A percentile compares a stretch with the other conserved stretches of the same genome.
Evolutionary conservation across 148 eudicot genomes (phyloP).

Genomic region (Camellia japonica): DNA sequence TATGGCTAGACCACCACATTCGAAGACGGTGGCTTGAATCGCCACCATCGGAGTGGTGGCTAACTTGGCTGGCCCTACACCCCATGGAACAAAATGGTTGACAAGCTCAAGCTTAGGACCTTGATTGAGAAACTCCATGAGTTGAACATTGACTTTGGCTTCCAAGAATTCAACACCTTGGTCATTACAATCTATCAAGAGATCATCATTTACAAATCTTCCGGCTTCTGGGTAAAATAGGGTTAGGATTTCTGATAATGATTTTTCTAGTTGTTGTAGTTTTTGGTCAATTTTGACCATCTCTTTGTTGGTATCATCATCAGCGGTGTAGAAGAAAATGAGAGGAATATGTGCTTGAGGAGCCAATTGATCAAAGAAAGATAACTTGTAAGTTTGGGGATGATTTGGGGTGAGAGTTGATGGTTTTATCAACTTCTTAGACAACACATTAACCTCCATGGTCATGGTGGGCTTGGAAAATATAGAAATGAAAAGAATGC

Average conservation of each 20-base stretch:
- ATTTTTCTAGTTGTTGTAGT: background rate
- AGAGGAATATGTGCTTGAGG: background rate
- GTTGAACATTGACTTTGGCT: background rate
- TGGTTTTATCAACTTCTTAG: constrained; percentile 10
- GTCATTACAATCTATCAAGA: background rate
- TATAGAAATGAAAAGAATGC: too few species aligned
- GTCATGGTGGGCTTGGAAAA: background rate
- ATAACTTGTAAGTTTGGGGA: background rate
- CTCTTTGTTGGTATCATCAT: background rate
- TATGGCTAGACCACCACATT: background rate
- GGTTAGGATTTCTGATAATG: constrained; percentile 8
- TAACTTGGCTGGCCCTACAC: background rate
- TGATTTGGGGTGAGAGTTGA: constrained; percentile 7
- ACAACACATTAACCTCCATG: background rate
- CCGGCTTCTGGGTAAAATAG: constrained; percentile 1
- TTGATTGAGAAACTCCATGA: background rate
- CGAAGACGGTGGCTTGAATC: background rate
- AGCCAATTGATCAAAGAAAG: constrained; percentile 9
- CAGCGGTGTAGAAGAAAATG: constrained; percentile 2
- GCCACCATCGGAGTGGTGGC: background rate
- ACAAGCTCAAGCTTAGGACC: background rate
- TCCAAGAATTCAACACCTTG: constrained; percentile 10
- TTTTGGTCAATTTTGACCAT: background rate
- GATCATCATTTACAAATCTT: constrained; percentile 1
- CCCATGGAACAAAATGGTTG: background rate